phyloP scores from a whole-genome alignment of 2,329 filamentous ascomycete species.

The Lasiodiplodia gonubiensis region DNA sequence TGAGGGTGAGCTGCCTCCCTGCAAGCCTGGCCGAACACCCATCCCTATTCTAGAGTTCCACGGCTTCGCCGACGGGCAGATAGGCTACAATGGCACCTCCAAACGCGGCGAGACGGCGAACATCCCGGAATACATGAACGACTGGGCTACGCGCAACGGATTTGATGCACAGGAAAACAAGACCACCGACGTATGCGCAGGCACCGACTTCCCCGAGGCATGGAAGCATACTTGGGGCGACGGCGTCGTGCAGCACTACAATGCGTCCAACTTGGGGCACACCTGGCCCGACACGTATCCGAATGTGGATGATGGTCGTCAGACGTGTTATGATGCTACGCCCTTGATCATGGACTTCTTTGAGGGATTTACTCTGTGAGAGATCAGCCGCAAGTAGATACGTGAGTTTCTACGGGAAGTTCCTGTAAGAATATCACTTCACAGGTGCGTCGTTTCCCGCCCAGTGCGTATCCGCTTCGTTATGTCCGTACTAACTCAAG shows the following conservation, averaged over 20 bases:
- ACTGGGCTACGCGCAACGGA: conserved; percentile 47
- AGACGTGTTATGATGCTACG: conserved; percentile 42
- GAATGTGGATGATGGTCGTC: conserved; percentile 36
- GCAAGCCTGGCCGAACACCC: conserved; percentile 37
- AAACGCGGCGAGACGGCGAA: conserved; percentile 34
- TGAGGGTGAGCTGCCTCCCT: conserved; percentile 36
- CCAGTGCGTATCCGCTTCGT: too few species aligned
- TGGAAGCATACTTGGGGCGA: conserved; percentile 39
- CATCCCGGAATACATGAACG: conserved; percentile 42
- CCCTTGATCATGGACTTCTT: conserved; percentile 43
- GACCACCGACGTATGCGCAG: conserved; percentile 38
- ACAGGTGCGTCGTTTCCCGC: too few species aligned
- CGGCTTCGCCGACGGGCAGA: conserved; percentile 49
- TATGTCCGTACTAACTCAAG: too few species aligned
- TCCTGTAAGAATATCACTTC: too few species aligned
- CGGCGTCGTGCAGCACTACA: conserved; percentile 46
- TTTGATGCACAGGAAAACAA: conserved; percentile 37
- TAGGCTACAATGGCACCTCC: conserved; percentile 48
- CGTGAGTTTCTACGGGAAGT: too few species aligned
- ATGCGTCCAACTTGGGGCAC: conserved; percentile 46
- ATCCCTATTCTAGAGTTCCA: conserved; percentile 54
- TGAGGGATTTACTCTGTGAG: conserved; percentile 15
- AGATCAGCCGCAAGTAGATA: too few species aligned
- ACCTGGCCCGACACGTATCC: conserved; percentile 48
- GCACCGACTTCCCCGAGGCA: conserved; percentile 38